Base-by-base conservation (phyloP, 805 yeast genomes). In the Candida incommunis region DNA sequence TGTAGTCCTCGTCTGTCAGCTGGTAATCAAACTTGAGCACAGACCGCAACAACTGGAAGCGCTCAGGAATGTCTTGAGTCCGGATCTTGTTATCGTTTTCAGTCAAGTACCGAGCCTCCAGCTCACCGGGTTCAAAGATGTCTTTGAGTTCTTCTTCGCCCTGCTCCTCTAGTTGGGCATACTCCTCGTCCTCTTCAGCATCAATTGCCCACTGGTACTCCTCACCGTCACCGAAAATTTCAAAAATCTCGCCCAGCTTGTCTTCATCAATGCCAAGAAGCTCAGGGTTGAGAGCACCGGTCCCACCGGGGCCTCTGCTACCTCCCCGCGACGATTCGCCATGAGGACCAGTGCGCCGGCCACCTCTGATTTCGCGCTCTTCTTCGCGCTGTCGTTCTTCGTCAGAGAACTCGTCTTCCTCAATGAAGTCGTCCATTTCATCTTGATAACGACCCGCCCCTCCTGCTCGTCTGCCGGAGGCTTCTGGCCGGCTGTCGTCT, bases 161-260 rank as follows among this genome's bases (percentile, higher is more conserved):
- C 29, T 65, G 69, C 40, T 63, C 67, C 23, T 57, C 66, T 3
- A 24, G 41, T 22, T 43, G 37, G 2, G 21, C 18, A 4, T 29
- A 23, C 24, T 62, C 68, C 23, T 54, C 64, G 11, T 53, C 62
- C 40, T 59, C 64, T 64, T 88, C 96, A 23, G 85, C 92, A 57
- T 86, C 96, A 45, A 92, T 69, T 11, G 98, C 98, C 97, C 98
- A 92, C 46, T 85, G 96, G 63, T 92, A 92, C 58, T 90, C 96
- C 51, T 80, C 87, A 43, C 98, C 98, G 61, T 87, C 94, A 52
- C 98, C 98, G 60, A 92, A 92, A 13, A 92, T 85, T 60, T 92
- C 98, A 57, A 79, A 87, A 58, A 92, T 75, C 62, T 90, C 96
- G 57, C 86, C 92, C 51, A 90, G 75, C 60, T 85, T 84, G 55